Evolutionary conservation across 768 basidiomycete genomes (phyloP).

Genomic region (Kwoniella sp.): DNA sequence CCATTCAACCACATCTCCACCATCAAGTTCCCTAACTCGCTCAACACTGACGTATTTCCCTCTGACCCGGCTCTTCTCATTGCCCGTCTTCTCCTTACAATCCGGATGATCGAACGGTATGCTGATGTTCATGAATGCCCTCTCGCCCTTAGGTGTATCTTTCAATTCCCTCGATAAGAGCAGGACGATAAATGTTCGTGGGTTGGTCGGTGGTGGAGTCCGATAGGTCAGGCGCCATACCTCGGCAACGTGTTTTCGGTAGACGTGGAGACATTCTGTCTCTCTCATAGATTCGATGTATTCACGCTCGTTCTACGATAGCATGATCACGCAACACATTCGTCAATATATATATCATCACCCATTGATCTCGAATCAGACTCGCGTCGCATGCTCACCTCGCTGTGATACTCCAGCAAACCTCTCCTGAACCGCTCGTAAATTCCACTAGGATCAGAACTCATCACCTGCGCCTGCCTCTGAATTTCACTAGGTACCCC

Average conservation of each 20-base stretch:
- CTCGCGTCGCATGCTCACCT: conserved; percentile 24
- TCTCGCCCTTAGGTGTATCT: conserved; percentile 29
- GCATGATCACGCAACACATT: conserved; percentile 8
- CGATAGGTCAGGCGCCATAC: conserved; percentile 50
- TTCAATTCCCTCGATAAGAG: conserved; percentile 36
- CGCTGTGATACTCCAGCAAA: conserved; percentile 43
- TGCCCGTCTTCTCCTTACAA: conserved; percentile 40
- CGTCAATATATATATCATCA: neutral
- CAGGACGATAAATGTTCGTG: conserved; percentile 49
- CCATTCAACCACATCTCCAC: conserved; percentile 49
- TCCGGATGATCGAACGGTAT: conserved; percentile 52
- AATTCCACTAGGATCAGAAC: conserved; percentile 22
- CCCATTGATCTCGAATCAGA: neutral
- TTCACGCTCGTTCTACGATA: conserved; percentile 42
- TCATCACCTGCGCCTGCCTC: conserved; percentile 33
- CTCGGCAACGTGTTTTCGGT: conserved; percentile 47
- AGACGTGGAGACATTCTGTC: conserved; percentile 42
- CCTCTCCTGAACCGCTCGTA: conserved; percentile 46
- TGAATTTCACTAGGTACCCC: conserved; percentile 18
- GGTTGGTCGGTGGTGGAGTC: conserved; percentile 42
- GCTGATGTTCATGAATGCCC: conserved; percentile 50
- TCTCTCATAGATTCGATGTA: conserved; percentile 52
- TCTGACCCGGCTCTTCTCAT: conserved; percentile 39
- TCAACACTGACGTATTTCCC: conserved; percentile 54
- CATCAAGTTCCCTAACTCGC: conserved; percentile 39